Percentiles rank a stretch among this genome's conserved stretches.
These are phyloP conservation scores for Scenedesmus sp. DNA, from an alignment of 163 green algal species.

Conservation along the genomic window DNA sequence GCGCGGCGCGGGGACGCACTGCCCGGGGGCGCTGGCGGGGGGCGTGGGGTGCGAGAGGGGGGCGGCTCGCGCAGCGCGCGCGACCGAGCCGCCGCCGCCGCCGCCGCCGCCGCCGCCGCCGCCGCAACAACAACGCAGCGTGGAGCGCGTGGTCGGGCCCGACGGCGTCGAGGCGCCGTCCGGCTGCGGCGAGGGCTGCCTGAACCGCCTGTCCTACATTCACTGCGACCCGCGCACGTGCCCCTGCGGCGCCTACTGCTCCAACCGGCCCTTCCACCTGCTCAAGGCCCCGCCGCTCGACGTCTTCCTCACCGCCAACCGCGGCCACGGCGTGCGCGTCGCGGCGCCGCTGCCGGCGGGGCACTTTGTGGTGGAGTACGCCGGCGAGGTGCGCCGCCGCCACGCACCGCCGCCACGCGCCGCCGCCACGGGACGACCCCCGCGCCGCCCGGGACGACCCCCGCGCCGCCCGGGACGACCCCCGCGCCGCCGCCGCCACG, in stretches of 20 bases:
- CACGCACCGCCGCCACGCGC: too few species aligned
- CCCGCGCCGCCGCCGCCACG: too few species aligned
- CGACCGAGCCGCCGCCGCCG: too few species aligned
- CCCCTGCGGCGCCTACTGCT: conserved; percentile 81
- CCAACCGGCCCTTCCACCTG: conserved; percentile 85
- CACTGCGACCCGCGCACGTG: conserved; percentile 84
- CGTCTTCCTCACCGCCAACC: conserved; percentile 82
- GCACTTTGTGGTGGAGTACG: conserved; percentile 92
- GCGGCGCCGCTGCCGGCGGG: conserved; percentile 61
- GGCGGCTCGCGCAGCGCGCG: too few species aligned
- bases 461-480: too few species aligned
- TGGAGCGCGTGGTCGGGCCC: conserved; percentile 2
- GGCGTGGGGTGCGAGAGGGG: too few species aligned
- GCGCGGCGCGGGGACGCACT: too few species aligned
- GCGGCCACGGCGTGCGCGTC: conserved; percentile 85
- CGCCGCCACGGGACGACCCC: too few species aligned
- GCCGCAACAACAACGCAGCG: too few species aligned
- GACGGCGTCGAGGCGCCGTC: conserved; percentile 22
- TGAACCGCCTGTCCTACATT: conserved; percentile 82
- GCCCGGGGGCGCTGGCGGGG: too few species aligned
- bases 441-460: too few species aligned
- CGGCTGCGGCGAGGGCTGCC: conserved; percentile 74
- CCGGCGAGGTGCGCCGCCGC: conserved; percentile 55
- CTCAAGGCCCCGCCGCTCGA: conserved; percentile 71
- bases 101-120: too few species aligned